Base-by-base conservation (phyloP, 768 basidiomycete genomes). In the Hypholoma sublateritium region DNA sequence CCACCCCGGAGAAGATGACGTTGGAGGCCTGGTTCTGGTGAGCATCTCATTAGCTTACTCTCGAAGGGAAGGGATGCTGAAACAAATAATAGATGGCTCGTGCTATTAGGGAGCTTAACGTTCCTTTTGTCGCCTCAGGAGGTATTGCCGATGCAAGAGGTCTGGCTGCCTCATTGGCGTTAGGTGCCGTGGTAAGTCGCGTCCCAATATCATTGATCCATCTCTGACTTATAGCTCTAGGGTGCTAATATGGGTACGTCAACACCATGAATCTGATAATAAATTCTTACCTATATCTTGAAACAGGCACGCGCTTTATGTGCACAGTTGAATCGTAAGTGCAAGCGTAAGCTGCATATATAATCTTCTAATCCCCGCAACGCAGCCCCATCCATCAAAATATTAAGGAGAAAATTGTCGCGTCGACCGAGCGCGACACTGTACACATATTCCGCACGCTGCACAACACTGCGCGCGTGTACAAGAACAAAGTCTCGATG, bases 1-100 rank as follows among this genome's bases (percentile, higher is more conserved):
- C 22, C 93, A 95, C 70, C 93, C 93, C 16, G 95, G 95, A 59
- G 95, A 97, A 67, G 91, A 96, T 42, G 95, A 97, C 67, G 89
- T 97, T 21, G 91, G 91, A 3, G 91, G 89, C 4, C 65, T 96
- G 21, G 89, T 97, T 3, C 72, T 97, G 74, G 93, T 93, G 61
- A 39, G 68, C 24, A 14, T 21, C 16, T 24, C n/a, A 16, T 12
- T 21, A n/a, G 35, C 1, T n/a, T 14, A 1, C 34, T 3, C 6
- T 35, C n/a, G n/a, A 32, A 5, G 21, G 24, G 5, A 36, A 36
- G 1, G 21, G 37, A 24, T 42, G 45, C 16, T 42, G 39, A 42
- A n/a, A 32, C 34, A 48, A 50, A 32, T 59, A 32, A 12, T 62
- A 94, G 92, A 79, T 97, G 46, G 93, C 95, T 1, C 82, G 93